Evolutionary conservation across 768 basidiomycete species (phyloP), one percentile per base, ranked within the genome.

Genomic region (Cystobasidium ongulense): DNA sequence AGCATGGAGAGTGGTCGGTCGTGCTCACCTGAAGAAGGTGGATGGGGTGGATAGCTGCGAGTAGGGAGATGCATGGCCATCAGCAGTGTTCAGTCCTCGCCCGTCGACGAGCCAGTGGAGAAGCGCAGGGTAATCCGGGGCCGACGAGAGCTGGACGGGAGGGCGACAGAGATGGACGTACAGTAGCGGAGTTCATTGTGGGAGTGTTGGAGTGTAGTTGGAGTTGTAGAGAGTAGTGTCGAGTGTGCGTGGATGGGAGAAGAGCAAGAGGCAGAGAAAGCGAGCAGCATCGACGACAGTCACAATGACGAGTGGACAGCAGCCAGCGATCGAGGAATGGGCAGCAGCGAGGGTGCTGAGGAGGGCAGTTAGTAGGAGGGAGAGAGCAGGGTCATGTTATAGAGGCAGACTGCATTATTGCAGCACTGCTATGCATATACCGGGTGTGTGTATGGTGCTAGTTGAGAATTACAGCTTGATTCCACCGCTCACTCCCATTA

Each of bases 11-110:
- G 29, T 5, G 5, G 61, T 8, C n/a, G 29, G 31, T 11, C 27
- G 31, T 31, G 33, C 63, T 67, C 65, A 67, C 65, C 65, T 13
- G 65, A 67, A 67, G 65, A 67, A 67, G 65, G 65, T 67, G 41
- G 65, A 67, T 18, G 65, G 65, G 43, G 65, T 5, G 18, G 65
- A 52, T 8, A 67, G 4, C 65, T 67, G 65, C 15, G 10, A 54
- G n/a, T 54, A n/a, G 53, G 29, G 21, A 27, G 21, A 59, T 31
- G 57, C 11, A 23, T 46, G n/a, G n/a, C n/a, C n/a, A n/a, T n/a
- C n/a, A n/a, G n/a, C n/a, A 50, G 46, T 11, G 46, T 50, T n/a
- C 10, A 50, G 46, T 50, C 46, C 46, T 17, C 46, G 46, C n/a
- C 46, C 15, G n/a, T 50, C 15, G 10, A 7, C 15, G 46, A 3